Conservation (phyloP, 2,329 filamentous ascomycete genomes). For the Beauveria rudraprayagi region DNA sequence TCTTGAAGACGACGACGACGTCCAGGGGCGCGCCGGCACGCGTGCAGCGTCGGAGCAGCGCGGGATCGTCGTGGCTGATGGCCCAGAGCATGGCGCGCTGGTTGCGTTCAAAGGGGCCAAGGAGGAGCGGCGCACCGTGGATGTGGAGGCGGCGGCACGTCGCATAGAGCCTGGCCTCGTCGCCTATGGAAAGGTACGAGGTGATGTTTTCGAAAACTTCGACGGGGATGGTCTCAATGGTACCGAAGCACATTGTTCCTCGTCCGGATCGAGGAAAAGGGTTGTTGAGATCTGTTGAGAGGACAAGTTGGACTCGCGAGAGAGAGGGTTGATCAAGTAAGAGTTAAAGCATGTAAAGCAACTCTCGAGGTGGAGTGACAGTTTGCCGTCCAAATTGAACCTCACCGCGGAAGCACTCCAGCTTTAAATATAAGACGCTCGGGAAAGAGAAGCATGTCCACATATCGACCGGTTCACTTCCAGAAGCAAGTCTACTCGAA, state of each 20-base stretch:
- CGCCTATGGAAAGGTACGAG: not conserved
- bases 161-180: slow-evolving; percentile 2
- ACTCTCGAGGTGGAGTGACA: no score
- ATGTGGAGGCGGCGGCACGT: not conserved
- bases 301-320: not conserved
- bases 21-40: not conserved
- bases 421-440: not conserved
- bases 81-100: slow-evolving; percentile 2
- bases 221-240: not conserved
- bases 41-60: not conserved
- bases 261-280: no score
- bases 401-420: not conserved
- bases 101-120: not conserved
- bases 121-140: not conserved
- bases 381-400: no score
- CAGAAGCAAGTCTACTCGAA: not conserved
- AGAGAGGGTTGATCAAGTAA: no score
- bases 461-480: no score
- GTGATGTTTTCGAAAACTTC: slow-evolving; percentile 3
- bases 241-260: not conserved
- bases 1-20: slow-evolving; percentile 4
- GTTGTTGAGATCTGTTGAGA: no score
- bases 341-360: no score
- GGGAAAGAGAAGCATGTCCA: not conserved
- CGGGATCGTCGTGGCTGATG: not conserved